A percentile compares a stretch with the other conserved stretches of the same genome.
These are phyloP conservation scores for Corylus heterophylla DNA, from an alignment of 306 rosid species.

Conservation along the genomic window DNA sequence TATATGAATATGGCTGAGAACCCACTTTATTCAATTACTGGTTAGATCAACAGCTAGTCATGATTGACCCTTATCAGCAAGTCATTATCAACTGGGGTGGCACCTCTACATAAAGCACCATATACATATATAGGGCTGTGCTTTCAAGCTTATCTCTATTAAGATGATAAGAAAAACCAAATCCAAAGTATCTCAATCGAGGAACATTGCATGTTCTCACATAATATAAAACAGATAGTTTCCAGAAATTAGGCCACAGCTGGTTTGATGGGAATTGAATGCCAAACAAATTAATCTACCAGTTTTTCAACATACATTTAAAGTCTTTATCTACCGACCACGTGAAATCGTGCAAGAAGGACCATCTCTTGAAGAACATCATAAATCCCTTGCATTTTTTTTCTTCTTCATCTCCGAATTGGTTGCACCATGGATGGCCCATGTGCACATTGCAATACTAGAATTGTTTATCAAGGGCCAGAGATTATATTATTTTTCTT, in stretches of 20 bases:
- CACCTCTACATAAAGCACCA: not conserved
- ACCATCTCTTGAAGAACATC: conserved; percentile 18
- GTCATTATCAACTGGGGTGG: not conserved
- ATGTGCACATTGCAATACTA: not conserved
- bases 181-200: not conserved
- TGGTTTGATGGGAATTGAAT: conserved; percentile 15
- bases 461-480: not conserved
- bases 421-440: not conserved
- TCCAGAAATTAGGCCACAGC: not conserved
- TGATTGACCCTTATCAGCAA: too few species aligned
- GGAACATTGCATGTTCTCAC: not conserved
- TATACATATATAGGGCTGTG: not conserved
- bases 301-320: conserved; percentile 29
- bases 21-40: not conserved
- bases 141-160: not conserved
- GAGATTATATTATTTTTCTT: not conserved
- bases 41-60: not conserved
- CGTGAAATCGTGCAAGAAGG: conserved; percentile 35
- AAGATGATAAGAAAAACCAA: not conserved
- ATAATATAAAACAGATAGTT: not conserved
- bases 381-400: conserved; percentile 12
- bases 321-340: conserved; percentile 61
- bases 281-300: conserved; percentile 19
- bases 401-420: not conserved
- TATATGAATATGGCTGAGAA: not conserved